A percentile compares a stretch with the other conserved stretches of the same genome.
phyloP scores from a whole-genome alignment of 176 grass and related monocot genomes.

The Rhynchospora breviuscula region DNA sequence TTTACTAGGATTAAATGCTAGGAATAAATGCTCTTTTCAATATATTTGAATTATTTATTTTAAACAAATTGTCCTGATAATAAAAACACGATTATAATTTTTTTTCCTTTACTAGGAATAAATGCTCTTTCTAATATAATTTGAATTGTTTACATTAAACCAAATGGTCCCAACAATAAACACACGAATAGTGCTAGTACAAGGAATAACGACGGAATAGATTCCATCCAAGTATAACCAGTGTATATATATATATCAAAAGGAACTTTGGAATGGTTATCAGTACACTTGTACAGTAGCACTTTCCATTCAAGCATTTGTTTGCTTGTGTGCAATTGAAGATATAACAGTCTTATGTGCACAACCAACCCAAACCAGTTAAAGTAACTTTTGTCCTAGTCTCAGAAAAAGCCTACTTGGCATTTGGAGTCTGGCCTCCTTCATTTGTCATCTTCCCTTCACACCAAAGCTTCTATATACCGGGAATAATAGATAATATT shows the following conservation, averaged over 20 bases:
- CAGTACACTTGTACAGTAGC: constrained; percentile 2
- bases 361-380: background rate
- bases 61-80: too few relatives aligned
- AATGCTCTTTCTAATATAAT: too few relatives aligned
- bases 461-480: background rate
- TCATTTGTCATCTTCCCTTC: background rate
- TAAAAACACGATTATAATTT: too few relatives aligned
- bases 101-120: too few relatives aligned
- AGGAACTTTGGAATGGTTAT: background rate
- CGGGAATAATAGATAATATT: background rate
- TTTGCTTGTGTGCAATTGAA: constrained; percentile 8
- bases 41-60: too few relatives aligned
- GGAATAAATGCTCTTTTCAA: too few relatives aligned
- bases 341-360: background rate
- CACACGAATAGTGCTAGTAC: too few relatives aligned
- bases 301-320: constrained; percentile 3
- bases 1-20: too few relatives aligned
- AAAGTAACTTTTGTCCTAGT: background rate
- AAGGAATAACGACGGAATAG: too few relatives aligned
- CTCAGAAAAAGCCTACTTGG: background rate
- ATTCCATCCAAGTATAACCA: too few relatives aligned
- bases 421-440: background rate
- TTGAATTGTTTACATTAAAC: too few relatives aligned
- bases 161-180: too few relatives aligned
- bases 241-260: background rate